phyloP scores from a whole-genome alignment of 495 filamentous ascomycete genomes.

The Pyrenopolyporus hunteri region DNA sequence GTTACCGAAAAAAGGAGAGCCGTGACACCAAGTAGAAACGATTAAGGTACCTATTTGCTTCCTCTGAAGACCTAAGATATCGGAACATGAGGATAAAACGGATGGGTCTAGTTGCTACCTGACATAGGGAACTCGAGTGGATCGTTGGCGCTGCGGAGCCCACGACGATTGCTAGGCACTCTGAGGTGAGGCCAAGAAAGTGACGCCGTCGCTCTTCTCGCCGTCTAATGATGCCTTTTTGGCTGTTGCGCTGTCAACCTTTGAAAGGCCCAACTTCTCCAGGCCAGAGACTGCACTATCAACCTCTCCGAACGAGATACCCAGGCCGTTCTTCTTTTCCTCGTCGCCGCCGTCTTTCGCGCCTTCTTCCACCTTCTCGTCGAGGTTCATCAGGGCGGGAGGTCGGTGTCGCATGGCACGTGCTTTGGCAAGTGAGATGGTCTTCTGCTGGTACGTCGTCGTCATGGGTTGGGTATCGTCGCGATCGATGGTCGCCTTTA shows the following conservation, averaged over 20 bases:
- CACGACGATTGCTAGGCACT: constrained; percentile 43
- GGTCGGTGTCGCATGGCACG: constrained; percentile 82
- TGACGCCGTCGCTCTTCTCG: constrained; percentile 42
- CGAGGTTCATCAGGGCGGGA: constrained; percentile 79
- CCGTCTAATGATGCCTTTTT: constrained; percentile 42
- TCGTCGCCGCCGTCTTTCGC: constrained; percentile 28
- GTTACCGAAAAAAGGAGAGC: neutral
- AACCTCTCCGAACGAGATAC: constrained; percentile 57
- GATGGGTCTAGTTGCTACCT: neutral
- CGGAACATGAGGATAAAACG: neutral
- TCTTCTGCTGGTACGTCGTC: constrained; percentile 94
- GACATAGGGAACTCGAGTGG: neutral
- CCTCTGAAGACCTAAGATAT: too few relatives aligned
- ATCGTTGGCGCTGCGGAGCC: neutral
- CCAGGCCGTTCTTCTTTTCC: constrained; percentile 51
- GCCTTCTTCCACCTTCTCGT: constrained; percentile 57
- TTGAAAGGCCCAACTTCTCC: constrained; percentile 52
- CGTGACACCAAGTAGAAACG: too few relatives aligned
- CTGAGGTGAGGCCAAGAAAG: constrained; percentile 40
- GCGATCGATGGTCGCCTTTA: constrained; percentile 98
- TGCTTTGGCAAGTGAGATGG: constrained; percentile 86
- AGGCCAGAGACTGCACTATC: constrained; percentile 57
- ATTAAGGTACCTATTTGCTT: too few relatives aligned
- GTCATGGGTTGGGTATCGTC: constrained; percentile 79
- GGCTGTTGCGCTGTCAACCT: constrained; percentile 44